Percentiles rank a stretch among this genome's conserved stretches.
Evolutionary conservation across 805 yeast species (phyloP).

Genomic region (Candida nitratophila): DNA sequence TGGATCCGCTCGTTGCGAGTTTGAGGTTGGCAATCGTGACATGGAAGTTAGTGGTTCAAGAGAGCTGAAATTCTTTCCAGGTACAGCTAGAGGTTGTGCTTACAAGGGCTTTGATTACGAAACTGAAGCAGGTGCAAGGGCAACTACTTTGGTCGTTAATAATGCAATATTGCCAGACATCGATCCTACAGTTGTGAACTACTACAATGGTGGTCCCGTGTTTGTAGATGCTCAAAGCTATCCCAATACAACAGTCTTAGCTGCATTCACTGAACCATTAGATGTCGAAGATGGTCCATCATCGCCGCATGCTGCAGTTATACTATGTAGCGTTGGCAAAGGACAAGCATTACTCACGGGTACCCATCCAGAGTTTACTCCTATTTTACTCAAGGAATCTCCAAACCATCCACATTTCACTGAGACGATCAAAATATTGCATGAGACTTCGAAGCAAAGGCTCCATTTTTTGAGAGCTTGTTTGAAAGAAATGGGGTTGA

Average conservation of each 20-base stretch:
- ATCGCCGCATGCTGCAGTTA: constrained; percentile 58
- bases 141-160: constrained; percentile 40
- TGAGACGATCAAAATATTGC: constrained; percentile 33
- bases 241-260: constrained; percentile 62
- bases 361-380: constrained; percentile 83
- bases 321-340: constrained; percentile 58
- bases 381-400: constrained; percentile 36
- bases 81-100: constrained; percentile 75
- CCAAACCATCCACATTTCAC: constrained; percentile 17
- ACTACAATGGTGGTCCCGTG: constrained; percentile 87
- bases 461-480: constrained; percentile 49
- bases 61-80: constrained; percentile 78
- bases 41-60: constrained; percentile 84
- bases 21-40: constrained; percentile 62
- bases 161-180: constrained; percentile 23
- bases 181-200: constrained; percentile 28
- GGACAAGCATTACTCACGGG: constrained; percentile 80
- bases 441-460: constrained; percentile 39
- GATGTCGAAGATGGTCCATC: constrained; percentile 35
- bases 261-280: constrained; percentile 50
- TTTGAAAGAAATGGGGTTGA: constrained; percentile 55
- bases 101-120: constrained; percentile 75
- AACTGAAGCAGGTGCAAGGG: constrained; percentile 68
- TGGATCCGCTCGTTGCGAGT: constrained; percentile 68
- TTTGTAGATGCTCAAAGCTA: constrained; percentile 68